phyloP scores from a whole-genome alignment of 2,329 filamentous ascomycete genomes.

The Penicillium sp. region DNA sequence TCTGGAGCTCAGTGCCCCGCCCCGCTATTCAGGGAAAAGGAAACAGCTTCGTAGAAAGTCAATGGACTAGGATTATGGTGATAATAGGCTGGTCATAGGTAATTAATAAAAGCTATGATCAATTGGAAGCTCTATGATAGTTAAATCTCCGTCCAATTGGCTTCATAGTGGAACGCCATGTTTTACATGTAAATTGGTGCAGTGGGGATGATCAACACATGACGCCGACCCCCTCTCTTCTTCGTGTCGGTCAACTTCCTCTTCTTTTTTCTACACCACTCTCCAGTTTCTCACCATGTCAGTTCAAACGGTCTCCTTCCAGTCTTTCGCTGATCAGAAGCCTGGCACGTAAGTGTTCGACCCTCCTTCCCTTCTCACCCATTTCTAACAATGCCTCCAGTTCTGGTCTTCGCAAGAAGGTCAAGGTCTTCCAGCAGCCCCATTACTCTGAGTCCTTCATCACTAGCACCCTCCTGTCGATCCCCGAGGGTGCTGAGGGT shows the following conservation, averaged over 20 bases:
- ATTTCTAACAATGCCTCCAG: constrained; percentile 49
- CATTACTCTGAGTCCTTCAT: constrained; percentile 98
- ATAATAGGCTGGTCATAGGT: too few relatives aligned
- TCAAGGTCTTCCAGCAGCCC: constrained; percentile 91
- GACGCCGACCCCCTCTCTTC: constrained; percentile 20
- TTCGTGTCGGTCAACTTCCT: constrained; percentile 28
- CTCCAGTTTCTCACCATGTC: constrained; percentile 58
- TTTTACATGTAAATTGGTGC: not conserved
- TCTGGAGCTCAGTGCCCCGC: constrained; percentile 1
- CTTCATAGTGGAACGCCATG: not conserved
- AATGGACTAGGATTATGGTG: not conserved
- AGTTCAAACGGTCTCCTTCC: constrained; percentile 76
- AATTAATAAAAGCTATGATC: not conserved
- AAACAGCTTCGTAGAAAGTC: not conserved
- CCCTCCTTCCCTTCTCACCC: constrained; percentile 1
- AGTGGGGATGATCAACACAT: constrained; percentile 27
- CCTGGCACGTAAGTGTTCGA: constrained; percentile 82
- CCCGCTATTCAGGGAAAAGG: not conserved
- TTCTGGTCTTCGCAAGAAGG: constrained; percentile 98
- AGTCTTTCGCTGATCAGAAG: constrained; percentile 94
- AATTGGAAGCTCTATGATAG: not conserved
- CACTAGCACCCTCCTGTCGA: constrained; percentile 89
- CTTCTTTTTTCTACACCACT: constrained; percentile 4
- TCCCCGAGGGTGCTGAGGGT: constrained; percentile 87
- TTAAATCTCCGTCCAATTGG: not conserved